These are phyloP conservation scores for Ogataea methanolica DNA, from an alignment of 805 yeast species.

Conservation along the genomic window DNA sequence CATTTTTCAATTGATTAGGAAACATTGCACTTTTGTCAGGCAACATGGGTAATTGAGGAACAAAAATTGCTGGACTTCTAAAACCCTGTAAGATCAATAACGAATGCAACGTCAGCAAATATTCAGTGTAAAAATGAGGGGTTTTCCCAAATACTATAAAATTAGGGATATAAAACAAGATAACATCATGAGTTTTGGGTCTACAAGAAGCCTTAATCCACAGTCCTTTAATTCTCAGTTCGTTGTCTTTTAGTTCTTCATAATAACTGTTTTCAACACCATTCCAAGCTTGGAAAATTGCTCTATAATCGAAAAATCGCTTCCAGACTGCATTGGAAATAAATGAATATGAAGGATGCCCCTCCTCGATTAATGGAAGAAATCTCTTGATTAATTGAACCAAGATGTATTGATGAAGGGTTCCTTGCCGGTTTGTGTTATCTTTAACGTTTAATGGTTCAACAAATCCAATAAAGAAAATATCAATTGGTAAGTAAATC, in stretches of 20 bases:
- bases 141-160: slow-evolving; percentile 31
- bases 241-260: slow-evolving; percentile 11
- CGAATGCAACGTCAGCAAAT: slow-evolving; percentile 35
- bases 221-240: slow-evolving; percentile 12
- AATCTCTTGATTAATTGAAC: slow-evolving; percentile 16
- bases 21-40: slow-evolving; percentile 11
- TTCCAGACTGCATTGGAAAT: slow-evolving; percentile 30
- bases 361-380: slow-evolving; percentile 4
- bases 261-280: slow-evolving; percentile 31
- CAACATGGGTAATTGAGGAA: slow-evolving; percentile 28
- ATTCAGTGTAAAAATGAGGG: slow-evolving; percentile 42
- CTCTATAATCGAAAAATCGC: slow-evolving; percentile 27
- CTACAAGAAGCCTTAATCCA: slow-evolving; percentile 31
- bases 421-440: slow-evolving; percentile 26
- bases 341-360: slow-evolving; percentile 22
- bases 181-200: slow-evolving; percentile 34
- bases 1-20: slow-evolving; percentile 25
- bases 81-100: slow-evolving; percentile 46
- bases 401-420: slow-evolving; percentile 24
- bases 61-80: slow-evolving; percentile 40
- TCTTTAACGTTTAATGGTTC: slow-evolving; percentile 30
- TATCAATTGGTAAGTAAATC: slow-evolving; percentile 17
- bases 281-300: slow-evolving; percentile 29
- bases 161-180: slow-evolving; percentile 43
- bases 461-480: slow-evolving; percentile 24